Conservation (phyloP, 495 filamentous ascomycete genomes). For the Penicillium alfredii region DNA sequence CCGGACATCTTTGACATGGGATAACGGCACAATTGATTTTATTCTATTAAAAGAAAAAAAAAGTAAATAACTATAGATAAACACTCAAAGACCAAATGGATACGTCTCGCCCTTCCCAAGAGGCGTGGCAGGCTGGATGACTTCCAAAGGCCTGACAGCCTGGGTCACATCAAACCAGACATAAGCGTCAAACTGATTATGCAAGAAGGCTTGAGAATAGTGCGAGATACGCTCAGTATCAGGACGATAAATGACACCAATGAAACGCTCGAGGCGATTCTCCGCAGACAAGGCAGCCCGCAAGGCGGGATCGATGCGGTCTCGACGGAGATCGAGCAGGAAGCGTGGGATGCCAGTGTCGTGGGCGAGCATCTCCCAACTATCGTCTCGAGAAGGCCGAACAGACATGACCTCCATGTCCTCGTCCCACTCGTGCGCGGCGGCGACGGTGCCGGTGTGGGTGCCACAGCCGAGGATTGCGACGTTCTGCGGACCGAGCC, state of each 20-base stretch:
- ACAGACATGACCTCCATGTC: slow-evolving; percentile 51
- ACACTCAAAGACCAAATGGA: slow-evolving; percentile 50
- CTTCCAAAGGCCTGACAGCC: slow-evolving; percentile 48
- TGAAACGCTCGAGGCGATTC: slow-evolving; percentile 47
- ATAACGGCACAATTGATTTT: too few relatives aligned
- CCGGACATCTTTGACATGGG: too few relatives aligned
- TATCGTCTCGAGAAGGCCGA: slow-evolving; percentile 34
- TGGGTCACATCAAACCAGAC: slow-evolving; percentile 52
- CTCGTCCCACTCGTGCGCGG: slow-evolving; percentile 51
- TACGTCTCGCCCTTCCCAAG: slow-evolving; percentile 48
- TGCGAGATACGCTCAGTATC: slow-evolving; percentile 49
- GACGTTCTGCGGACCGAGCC: slow-evolving; percentile 41
- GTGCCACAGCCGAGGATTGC: slow-evolving; percentile 49
- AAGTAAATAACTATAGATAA: background rate
- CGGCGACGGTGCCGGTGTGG: slow-evolving; percentile 52
- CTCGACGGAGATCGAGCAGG: slow-evolving; percentile 44
- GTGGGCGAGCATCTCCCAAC: slow-evolving; percentile 43
- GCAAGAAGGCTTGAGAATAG: slow-evolving; percentile 48
- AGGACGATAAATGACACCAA: slow-evolving; percentile 56
- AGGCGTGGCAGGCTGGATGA: slow-evolving; percentile 43
- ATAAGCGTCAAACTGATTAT: slow-evolving; percentile 52
- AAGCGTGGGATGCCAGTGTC: slow-evolving; percentile 42
- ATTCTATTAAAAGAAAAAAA: background rate
- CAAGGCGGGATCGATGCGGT: slow-evolving; percentile 29
- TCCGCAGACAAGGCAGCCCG: slow-evolving; percentile 34